Base-by-base conservation (phyloP, 2,329 filamentous ascomycete genomes). In the Amylocarpus encephaloides region DNA sequence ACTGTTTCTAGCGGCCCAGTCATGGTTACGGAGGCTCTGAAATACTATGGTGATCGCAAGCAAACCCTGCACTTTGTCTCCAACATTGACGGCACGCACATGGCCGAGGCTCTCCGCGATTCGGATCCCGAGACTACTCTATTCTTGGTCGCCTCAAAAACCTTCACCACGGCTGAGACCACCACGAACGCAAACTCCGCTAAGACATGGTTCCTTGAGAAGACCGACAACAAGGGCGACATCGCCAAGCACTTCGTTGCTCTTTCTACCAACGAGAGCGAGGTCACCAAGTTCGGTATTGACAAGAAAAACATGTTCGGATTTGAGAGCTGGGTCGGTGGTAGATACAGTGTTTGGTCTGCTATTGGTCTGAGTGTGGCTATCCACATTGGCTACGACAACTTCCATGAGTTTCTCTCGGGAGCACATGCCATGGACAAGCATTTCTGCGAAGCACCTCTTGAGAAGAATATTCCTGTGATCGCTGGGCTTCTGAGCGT, bases 241-340 rank as follows among this genome's bases (percentile, higher is more conserved):
- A 94, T 98, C 62, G 89, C 93, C 62, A 98, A 97, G 80, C 93
- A 98, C 79, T 98, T 98, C 67, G 93, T 96, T 51, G 93, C 93
- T 41, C 82, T 98, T 47, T 97, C 93, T 44, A 98, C 93, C 70
- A 98, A 98, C 73, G 87, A 92, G 73, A 70, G 76, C 48, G 92
- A 97, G 75, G 93, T 98, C 55, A 90, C 87, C 73, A 97, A 97
- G 78, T 98, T 98, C 65, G 93, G 93, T 59, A 98, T 98, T 66
- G 92, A 97, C 74, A 85, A 84, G 73, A 92, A 92, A 80, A 98
- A 97, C 80, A 98, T 98, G 93, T 98, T 98, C 67, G 91, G 90
- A 64, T 98, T 98, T 69, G 91, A 92, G 72, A 94, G 88, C 73
- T 98, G 93, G 93, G 92, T 97, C 46, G 93, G 93, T 69, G 93